Evolutionary conservation across 106 monocot genomes (phyloP).

Genomic region (Dendrobium huoshanense): DNA sequence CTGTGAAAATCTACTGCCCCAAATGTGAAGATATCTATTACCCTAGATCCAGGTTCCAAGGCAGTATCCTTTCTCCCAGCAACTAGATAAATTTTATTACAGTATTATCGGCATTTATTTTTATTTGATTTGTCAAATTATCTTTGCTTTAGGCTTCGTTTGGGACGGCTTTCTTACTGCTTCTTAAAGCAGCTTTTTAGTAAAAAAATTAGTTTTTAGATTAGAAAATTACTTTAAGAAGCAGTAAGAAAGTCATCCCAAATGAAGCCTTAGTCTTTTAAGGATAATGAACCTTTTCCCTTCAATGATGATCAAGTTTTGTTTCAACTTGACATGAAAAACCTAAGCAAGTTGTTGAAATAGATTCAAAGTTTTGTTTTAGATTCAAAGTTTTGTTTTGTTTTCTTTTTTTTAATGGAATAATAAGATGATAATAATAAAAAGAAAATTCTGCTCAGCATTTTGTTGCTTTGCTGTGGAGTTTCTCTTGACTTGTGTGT

Average conservation of each 20-base stretch:
- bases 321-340: background rate
- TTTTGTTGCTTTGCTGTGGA: background rate
- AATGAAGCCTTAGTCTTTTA: too few relatives aligned
- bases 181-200: too few relatives aligned
- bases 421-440: background rate
- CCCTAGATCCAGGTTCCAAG: conserved; percentile 30
- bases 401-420: background rate
- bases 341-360: too few relatives aligned
- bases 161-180: too few relatives aligned
- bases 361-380: too few relatives aligned
- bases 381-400: background rate
- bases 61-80: conserved; percentile 26
- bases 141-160: background rate
- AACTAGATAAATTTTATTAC: background rate
- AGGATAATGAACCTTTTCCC: background rate
- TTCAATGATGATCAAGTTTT: background rate
- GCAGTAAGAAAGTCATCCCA: too few relatives aligned
- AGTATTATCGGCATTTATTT: background rate
- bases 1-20: conserved; percentile 29
- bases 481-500: background rate
- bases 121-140: background rate
- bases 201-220: too few relatives aligned
- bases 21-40: conserved; percentile 32
- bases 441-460: background rate
- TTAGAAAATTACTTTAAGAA: too few relatives aligned